A percentile compares a stretch with the other conserved stretches of the same genome.
Evolutionary conservation across 2,329 filamentous ascomycete species (phyloP).

Genomic region (Lecanicillium sp.): DNA sequence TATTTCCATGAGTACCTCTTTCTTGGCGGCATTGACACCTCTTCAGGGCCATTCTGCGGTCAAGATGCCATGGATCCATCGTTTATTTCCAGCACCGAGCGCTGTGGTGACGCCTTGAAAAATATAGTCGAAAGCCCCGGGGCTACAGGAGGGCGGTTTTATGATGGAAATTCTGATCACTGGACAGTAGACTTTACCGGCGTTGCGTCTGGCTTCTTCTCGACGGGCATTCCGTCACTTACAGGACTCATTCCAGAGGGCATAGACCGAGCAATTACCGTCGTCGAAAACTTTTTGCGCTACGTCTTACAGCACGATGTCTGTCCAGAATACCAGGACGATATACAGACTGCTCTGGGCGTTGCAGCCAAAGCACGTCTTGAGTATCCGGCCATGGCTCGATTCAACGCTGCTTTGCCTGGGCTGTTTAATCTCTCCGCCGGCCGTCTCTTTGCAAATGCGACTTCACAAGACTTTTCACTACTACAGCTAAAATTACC

Average conservation of each 20-base stretch:
- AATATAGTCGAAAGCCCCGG: constrained; percentile 22
- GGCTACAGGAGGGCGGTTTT: constrained; percentile 36
- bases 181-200: constrained; percentile 78
- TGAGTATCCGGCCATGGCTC: constrained; percentile 56
- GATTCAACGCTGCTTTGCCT: constrained; percentile 50
- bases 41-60: constrained; percentile 50
- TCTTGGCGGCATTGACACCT: constrained; percentile 70
- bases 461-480: constrained; percentile 21
- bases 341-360: constrained; percentile 57
- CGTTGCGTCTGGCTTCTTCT: constrained; percentile 74
- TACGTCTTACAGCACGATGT: constrained; percentile 81
- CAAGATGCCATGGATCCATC: constrained; percentile 47
- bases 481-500: constrained; percentile 21
- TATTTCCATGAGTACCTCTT: constrained; percentile 75
- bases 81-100: constrained; percentile 45
- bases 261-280: constrained; percentile 51
- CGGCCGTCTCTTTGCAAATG: constrained; percentile 54
- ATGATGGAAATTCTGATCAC: constrained; percentile 41
- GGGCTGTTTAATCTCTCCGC: constrained; percentile 77
- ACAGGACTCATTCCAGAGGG: constrained; percentile 46
- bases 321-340: constrained; percentile 67
- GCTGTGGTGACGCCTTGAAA: constrained; percentile 53
- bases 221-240: constrained; percentile 43
- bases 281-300: constrained; percentile 80
- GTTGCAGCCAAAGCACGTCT: constrained; percentile 59